These are phyloP conservation scores for Telfairia occidentalis DNA, from an alignment of 331 rosid species.

Conservation along the genomic window DNA sequence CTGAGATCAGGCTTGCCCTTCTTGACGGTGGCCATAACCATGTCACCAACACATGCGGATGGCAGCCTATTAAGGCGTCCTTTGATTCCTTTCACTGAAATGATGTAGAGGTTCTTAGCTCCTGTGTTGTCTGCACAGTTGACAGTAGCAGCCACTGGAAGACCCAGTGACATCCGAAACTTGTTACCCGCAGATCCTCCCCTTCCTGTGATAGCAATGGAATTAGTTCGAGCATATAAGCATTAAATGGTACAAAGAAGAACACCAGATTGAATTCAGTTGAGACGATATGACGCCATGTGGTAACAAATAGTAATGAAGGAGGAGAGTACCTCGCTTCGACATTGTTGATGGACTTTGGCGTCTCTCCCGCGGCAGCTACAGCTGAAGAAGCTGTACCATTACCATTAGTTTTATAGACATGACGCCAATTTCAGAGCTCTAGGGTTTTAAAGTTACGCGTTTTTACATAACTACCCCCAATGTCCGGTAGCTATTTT, in stretches of 20 bases:
- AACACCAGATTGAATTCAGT: neutral
- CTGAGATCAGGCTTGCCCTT: conserved; percentile 57
- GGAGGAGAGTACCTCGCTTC: conserved; percentile 6
- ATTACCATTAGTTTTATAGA: neutral
- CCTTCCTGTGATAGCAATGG: conserved; percentile 25
- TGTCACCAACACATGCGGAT: conserved; percentile 52
- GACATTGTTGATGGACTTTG: conserved; percentile 8
- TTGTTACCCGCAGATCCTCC: conserved; percentile 63
- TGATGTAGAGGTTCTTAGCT: conserved; percentile 52
- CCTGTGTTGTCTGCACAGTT: conserved; percentile 57
- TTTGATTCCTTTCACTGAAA: conserved; percentile 48
- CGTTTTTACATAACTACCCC: neutral
- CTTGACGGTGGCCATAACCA: conserved; percentile 62
- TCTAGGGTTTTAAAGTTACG: neutral
- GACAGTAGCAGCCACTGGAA: conserved; percentile 58
- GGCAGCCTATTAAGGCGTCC: conserved; percentile 48
- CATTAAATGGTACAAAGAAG: neutral
- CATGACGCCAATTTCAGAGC: neutral
- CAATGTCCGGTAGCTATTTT: neutral
- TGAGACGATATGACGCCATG: neutral
- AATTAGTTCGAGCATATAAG: neutral
- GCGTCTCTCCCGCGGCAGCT: conserved; percentile 5
- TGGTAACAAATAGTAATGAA: neutral
- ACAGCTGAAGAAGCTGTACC: neutral
- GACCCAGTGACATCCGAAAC: conserved; percentile 61